Evolutionary conservation across 352 stramenopile species (phyloP).

Genomic region (Globisporangium emineosum): DNA sequence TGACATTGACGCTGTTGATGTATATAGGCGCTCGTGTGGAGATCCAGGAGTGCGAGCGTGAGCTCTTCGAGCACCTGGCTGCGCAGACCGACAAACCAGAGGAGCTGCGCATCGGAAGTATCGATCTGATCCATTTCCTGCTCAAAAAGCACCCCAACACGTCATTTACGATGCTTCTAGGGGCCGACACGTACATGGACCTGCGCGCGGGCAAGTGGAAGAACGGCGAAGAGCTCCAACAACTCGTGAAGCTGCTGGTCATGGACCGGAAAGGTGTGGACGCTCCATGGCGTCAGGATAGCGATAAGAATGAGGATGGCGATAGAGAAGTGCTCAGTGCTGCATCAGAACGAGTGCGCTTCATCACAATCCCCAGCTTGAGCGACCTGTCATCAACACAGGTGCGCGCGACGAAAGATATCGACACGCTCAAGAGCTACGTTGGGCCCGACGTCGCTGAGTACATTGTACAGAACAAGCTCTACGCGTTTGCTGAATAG

Average conservation of each 20-base stretch:
- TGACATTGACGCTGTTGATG: not conserved
- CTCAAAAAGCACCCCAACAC: slow-evolving; percentile 37
- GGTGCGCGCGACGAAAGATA: slow-evolving; percentile 38
- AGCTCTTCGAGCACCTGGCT: slow-evolving; percentile 55
- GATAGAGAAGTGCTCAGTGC: not conserved
- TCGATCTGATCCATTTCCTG: slow-evolving; percentile 71
- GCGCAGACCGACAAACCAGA: slow-evolving; percentile 21
- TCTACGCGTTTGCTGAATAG: slow-evolving; percentile 63
- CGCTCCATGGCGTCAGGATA: slow-evolving; percentile 28
- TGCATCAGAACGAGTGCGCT: slow-evolving; percentile 30
- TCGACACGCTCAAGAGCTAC: slow-evolving; percentile 32
- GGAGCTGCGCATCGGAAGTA: slow-evolving; percentile 57
- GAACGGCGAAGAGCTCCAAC: slow-evolving; percentile 65
- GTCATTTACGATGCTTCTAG: slow-evolving; percentile 73
- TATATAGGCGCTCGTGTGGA: slow-evolving; percentile 31
- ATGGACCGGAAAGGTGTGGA: slow-evolving; percentile 65
- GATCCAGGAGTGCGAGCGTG: slow-evolving; percentile 61
- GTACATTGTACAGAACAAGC: slow-evolving; percentile 72
- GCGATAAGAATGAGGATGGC: not conserved
- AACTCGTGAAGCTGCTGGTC: slow-evolving; percentile 63
- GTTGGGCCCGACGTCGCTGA: slow-evolving; percentile 60
- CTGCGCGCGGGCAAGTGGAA: slow-evolving; percentile 87
- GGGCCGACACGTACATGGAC: slow-evolving; percentile 83
- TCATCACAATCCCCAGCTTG: slow-evolving; percentile 54
- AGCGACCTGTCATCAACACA: slow-evolving; percentile 78